Evolutionary conservation across 140 eudicot species (phyloP).

Genomic region (Cichorium intybus): DNA sequence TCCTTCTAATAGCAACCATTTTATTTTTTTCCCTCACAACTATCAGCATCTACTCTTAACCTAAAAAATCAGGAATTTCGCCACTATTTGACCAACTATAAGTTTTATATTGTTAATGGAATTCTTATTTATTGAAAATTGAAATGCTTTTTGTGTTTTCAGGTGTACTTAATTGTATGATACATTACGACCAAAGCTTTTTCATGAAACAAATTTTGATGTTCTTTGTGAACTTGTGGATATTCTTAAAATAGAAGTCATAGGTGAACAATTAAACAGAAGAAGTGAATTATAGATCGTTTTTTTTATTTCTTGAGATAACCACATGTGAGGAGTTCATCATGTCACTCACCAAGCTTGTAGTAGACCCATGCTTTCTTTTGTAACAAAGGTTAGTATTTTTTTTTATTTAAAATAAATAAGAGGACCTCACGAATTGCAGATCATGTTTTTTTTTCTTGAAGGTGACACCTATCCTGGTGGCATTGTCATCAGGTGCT

Average conservation of each 20-base stretch:
- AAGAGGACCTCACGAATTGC: background rate
- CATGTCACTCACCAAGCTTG: slow-evolving; percentile 93
- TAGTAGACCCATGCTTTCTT: slow-evolving; percentile 93
- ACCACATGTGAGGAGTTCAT: slow-evolving; percentile 95
- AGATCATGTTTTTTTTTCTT: slow-evolving; percentile 3
- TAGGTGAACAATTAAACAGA: slow-evolving; percentile 84
- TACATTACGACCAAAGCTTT: slow-evolving; percentile 81
- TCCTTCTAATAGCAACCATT: too few relatives aligned
- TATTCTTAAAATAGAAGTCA: slow-evolving; percentile 91
- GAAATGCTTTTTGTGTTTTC: slow-evolving; percentile 18
- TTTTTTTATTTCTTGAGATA: slow-evolving; percentile 18
- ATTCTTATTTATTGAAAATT: slow-evolving; percentile 1
- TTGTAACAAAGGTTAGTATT: slow-evolving; percentile 80
- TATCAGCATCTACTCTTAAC: too few relatives aligned
- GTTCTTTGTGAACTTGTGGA: slow-evolving; percentile 97
- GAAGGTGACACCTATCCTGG: slow-evolving; percentile 92
- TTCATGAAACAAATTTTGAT: slow-evolving; percentile 91
- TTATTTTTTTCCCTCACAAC: too few relatives aligned
- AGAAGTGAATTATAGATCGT: slow-evolving; percentile 46
- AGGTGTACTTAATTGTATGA: slow-evolving; percentile 92
- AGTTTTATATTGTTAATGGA: slow-evolving; percentile 21
- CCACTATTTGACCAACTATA: slow-evolving; percentile 99
- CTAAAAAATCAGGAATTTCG: too few relatives aligned
- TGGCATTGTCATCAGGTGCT: slow-evolving; percentile 74
- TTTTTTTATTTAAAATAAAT: background rate